A percentile compares a stretch with the other conserved stretches of the same genome.
phyloP scores from a whole-genome alignment of 2,329 filamentous ascomycete species.

The Neocatenulostroma microsporum region DNA sequence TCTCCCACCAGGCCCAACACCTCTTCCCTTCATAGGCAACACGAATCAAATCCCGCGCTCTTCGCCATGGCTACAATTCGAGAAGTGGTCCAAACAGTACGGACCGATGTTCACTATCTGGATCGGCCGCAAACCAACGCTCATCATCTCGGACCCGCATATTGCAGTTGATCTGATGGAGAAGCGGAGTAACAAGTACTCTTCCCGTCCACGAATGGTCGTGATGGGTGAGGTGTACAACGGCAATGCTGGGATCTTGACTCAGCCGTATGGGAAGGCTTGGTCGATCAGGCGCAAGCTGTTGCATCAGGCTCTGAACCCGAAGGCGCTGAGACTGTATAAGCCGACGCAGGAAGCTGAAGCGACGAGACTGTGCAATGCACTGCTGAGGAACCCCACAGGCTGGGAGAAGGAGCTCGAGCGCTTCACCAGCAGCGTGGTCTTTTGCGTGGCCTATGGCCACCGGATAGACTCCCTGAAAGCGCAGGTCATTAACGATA shows the following conservation, averaged over 20 bases:
- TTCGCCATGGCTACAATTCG: conserved; percentile 35
- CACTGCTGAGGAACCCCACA: conserved; percentile 34
- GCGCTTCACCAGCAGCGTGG: conserved; percentile 43
- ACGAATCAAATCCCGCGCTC: conserved; percentile 27
- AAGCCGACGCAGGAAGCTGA: conserved; percentile 45
- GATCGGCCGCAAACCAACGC: conserved; percentile 40
- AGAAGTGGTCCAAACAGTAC: conserved; percentile 39
- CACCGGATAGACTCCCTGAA: conserved; percentile 44
- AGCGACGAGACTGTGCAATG: conserved; percentile 37
- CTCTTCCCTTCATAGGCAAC: conserved; percentile 41
- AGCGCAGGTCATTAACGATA: conserved; percentile 40
- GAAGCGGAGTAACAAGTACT: conserved; percentile 39
- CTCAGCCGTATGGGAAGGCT: conserved; percentile 43
- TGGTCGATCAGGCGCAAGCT: conserved; percentile 40
- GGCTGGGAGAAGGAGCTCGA: conserved; percentile 43
- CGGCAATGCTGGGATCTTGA: conserved; percentile 39
- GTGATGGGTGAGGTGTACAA: conserved; percentile 40
- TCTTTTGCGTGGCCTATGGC: conserved; percentile 46
- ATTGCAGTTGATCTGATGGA: conserved; percentile 41
- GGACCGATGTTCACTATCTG: conserved; percentile 44
- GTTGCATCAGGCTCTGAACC: conserved; percentile 39
- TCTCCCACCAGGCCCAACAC: conserved; percentile 42
- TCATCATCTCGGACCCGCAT: conserved; percentile 39
- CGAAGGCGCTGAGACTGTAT: conserved; percentile 38
- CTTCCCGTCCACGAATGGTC: conserved; percentile 38